Evolutionary conservation across 257 asterid species (phyloP).

Genomic region (Salvia miltiorrhiza): DNA sequence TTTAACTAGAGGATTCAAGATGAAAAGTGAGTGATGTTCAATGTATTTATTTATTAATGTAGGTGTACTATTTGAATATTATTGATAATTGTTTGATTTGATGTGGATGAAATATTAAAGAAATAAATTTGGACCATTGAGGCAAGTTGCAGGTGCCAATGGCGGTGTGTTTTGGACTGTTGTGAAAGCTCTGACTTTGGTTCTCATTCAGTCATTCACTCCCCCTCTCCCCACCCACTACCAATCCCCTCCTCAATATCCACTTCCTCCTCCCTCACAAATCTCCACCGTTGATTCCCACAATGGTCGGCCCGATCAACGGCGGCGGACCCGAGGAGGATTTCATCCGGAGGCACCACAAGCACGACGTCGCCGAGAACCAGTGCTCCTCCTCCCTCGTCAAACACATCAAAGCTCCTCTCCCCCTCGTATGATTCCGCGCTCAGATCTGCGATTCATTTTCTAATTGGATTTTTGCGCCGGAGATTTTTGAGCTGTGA

Average conservation of each 20-base stretch:
- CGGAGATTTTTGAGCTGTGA: background rate
- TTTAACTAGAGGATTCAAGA: too few species aligned
- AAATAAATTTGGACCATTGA: conserved; percentile 37
- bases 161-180: conserved; percentile 51
- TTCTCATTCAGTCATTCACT: conserved; percentile 43
- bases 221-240: conserved; percentile 21
- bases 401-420: conserved; percentile 85
- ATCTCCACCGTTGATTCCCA: background rate
- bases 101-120: conserved; percentile 30
- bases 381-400: conserved; percentile 79
- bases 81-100: background rate
- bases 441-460: conserved; percentile 22
- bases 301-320: conserved; percentile 34
- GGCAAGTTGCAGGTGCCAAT: conserved; percentile 42
- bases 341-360: conserved; percentile 69
- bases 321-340: conserved; percentile 51
- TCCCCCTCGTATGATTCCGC: conserved; percentile 51
- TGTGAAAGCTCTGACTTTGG: conserved; percentile 35
- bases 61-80: too few species aligned
- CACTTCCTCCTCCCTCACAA: background rate
- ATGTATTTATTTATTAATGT: too few species aligned
- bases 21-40: too few species aligned
- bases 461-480: background rate
- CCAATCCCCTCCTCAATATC: conserved; percentile 20
- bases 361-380: conserved; percentile 58